Base-by-base conservation (phyloP, 164 flowering plant species). In the Stephania japonica region DNA sequence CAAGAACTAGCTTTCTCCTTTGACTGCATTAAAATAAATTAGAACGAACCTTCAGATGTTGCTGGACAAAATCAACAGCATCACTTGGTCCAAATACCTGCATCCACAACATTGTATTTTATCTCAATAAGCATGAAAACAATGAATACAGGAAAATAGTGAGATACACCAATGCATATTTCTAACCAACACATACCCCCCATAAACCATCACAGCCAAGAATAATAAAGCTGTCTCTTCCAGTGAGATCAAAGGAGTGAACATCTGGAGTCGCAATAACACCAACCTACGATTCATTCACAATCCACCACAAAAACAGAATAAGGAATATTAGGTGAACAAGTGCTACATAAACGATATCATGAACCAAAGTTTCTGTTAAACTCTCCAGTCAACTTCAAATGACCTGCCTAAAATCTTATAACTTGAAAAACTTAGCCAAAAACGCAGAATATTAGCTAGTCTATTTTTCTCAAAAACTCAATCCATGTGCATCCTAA, bases 201-300 rank as follows among this genome's bases (percentile, higher is more conserved):
- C 98, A 93, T 23, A 93, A 88, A 73, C 98, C 98, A 84, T 93
- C 98, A 77, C 98, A 93, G 59, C 97, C 98, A 76, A 93, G 97
- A 82, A 93, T 87, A 24, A 93, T 86, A 78, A 93, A 93, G 70
- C 83, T 86, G 66, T 91, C 98, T 81, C 87, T 86, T 32, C 86
- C 89, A 21, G 98, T 89, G 42, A 91, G 82, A 75, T 90, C 91
- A 80, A 93, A 93, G 25, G 98, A 93, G 73, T 89, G 90, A 71
- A 93, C 78, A 84, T 93, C 94, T 62, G 97, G 98, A 32, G 83
- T 88, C 67, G 95, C 92, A 80, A 84, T 74, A 73, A 93, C 97
- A 38, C 98, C 98, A 43, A 91, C 89, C 97, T 93, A 90, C 84
- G 80, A 72, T 69, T 23, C 59, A 68, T 19, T 73, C 67, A 65